Evolutionary conservation across 2,329 filamentous ascomycete genomes (phyloP).

Genomic region (Apiospora phragmitis): DNA sequence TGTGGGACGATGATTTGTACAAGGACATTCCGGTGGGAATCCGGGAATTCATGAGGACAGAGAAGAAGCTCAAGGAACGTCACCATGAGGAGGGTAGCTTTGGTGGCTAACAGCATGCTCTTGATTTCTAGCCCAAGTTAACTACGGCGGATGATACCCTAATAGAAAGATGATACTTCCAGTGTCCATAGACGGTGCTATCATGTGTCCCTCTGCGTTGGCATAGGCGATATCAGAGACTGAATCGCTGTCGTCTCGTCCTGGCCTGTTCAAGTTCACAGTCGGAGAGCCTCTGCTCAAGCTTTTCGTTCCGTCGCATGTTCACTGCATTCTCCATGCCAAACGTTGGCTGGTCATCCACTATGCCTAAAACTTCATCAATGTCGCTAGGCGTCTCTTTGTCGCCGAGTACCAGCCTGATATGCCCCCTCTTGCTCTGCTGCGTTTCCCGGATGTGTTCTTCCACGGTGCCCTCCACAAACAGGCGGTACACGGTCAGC

Average conservation of each 20-base stretch:
- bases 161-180: neutral
- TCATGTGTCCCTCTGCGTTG: neutral
- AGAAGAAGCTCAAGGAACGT: slow-evolving; percentile 83
- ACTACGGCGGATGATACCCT: slow-evolving; percentile 5
- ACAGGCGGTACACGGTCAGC: slow-evolving; percentile 9
- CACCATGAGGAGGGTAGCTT: neutral
- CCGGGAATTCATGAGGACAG: slow-evolving; percentile 93
- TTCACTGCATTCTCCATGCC: neutral
- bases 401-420: slow-evolving; percentile 35
- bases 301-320: too few relatives aligned
- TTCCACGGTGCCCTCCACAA: slow-evolving; percentile 11
- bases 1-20: slow-evolving; percentile 70
- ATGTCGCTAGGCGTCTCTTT: slow-evolving; percentile 16
- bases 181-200: neutral
- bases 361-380: slow-evolving; percentile 16
- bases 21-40: slow-evolving; percentile 86
- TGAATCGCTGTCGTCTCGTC: neutral
- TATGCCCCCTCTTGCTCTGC: slow-evolving; percentile 66
- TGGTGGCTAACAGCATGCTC: neutral
- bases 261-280: neutral
- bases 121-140: neutral
- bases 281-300: neutral
- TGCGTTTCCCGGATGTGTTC: slow-evolving; percentile 67
- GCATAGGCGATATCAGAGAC: neutral
- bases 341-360: neutral